Evolutionary conservation across 306 rosid species (phyloP), one percentile per base, ranked within the genome.

Genomic region (Quercus dentata): DNA sequence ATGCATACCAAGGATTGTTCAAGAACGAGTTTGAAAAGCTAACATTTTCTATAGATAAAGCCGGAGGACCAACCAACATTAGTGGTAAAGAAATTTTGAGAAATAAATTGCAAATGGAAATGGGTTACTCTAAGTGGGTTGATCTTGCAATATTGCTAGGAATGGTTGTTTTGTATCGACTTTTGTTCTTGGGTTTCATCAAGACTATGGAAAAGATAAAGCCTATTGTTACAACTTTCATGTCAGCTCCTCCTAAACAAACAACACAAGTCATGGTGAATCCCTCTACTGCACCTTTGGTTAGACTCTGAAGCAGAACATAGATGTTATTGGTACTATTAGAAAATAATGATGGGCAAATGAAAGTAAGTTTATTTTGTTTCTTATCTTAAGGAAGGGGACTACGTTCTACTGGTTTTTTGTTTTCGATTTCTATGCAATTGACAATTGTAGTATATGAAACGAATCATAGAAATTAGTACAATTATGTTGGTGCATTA

Each of bases 81-180:
- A 49, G 74, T n/a, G 94, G 92, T 7, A 84, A 84, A 8, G 35
- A 83, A 17, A 73, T 91, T 58, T 25, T 92, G 55, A 65, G 25
- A 38, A 78, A 70, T 0, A 69, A 0, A 12, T 89, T 79, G 85
- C 81, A 89, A 46, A 76, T 89, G n/a, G 78, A 92, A 64, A 85
- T 73, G 86, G 76, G 84, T 27, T 80, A 86, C n/a, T 91, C 96
- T 0, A 91, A 90, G 83, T 90, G 97, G 95, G 83, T 89, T 69
- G 90, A 90, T 84, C 85, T 90, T 71, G 82, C 23, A 2, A 46
- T 93, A 6, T 75, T 88, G 84, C 30, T 89, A 3, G 92, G 88
- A 56, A 93, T 93, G 97, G 63, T 89, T 23, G 71, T 81, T 73
- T 1, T 87, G 41, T 93, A 89, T 75, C 63, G 90, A 56, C 33